Evolutionary conservation across 306 rosid genomes (phyloP).

Genomic region (Quercus robur): DNA sequence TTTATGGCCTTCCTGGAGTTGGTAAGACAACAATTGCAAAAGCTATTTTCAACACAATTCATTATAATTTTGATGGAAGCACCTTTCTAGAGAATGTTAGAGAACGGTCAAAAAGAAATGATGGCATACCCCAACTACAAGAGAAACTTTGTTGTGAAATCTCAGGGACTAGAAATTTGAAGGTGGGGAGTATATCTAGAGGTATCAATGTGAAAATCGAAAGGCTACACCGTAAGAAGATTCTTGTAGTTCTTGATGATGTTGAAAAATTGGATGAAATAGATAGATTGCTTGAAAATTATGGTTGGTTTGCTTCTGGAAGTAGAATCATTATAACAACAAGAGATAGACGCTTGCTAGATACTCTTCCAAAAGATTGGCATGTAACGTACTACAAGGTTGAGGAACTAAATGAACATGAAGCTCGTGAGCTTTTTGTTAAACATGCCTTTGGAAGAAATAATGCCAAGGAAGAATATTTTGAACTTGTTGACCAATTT

Average conservation of each 20-base stretch:
- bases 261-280: background rate
- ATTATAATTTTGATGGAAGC: too few species aligned
- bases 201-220: too few species aligned
- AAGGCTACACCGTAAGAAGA: background rate
- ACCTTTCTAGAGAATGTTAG: too few species aligned
- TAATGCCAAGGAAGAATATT: background rate
- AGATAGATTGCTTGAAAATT: background rate
- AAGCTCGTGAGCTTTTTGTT: background rate
- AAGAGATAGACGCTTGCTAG: background rate
- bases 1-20: too few species aligned
- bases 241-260: conserved; percentile 5
- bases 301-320: background rate
- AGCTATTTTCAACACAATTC: too few species aligned
- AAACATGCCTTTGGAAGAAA: background rate
- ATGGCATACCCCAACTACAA: too few species aligned
- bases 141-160: too few species aligned
- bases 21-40: too few species aligned
- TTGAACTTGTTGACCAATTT: background rate
- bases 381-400: background rate
- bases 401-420: background rate
- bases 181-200: too few species aligned
- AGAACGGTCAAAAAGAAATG: too few species aligned
- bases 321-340: conserved; percentile 12
- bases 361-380: background rate
- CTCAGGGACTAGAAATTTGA: too few species aligned